Base-by-base conservation (phyloP, 2,329 filamentous ascomycete species). In the Monilinia laxa region DNA sequence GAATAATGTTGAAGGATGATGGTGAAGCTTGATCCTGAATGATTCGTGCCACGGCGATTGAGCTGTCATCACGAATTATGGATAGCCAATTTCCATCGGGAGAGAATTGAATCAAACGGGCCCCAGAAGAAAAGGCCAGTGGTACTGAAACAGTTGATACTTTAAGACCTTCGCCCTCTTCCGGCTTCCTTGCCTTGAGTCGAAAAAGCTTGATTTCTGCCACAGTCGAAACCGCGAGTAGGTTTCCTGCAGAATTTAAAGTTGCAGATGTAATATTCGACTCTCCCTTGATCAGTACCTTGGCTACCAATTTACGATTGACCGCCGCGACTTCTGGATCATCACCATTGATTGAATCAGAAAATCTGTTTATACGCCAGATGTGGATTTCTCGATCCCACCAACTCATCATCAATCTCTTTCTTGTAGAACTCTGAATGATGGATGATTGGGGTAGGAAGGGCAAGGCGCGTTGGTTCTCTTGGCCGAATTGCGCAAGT, bases 331-430 rank as follows among this genome's bases (percentile, higher is more conserved):
- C 54, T 51, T 71, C 82, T 70, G 81, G 83, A 12, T 78, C 78
- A 52, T 79, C 78, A n/a, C 71, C 67, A 18, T 56, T 62, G 6
- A 51, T 40, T 16, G 63, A 38, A 35, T 70, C 67, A 12, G 66
- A 53, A 14, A 68, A 66, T 66, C 73, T 74, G 45, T 63, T 71
- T 28, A 90, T 79, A 52, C 82, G 85, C 93, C 93, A 99, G 68
- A 99, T 85, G 72, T 90, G 88, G 59, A 98, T 83, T 76, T 96
- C 91, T 66, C 90, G 85, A 71, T 94, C 91, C 92, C 93, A 98
- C 91, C 93, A 98, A 77, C 91, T 92, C 74, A 95, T 86, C 35
- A 99, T 80, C 28, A 97, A 81, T 59, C 95, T 86, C 54, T 88
- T 88, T 53, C 85, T 85, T 1, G 88, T 82, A 4, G 93, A 90